These are phyloP conservation scores for Diaporthe vaccinii DNA, from an alignment of 2,329 filamentous ascomycete genomes.

Conservation along the genomic window DNA sequence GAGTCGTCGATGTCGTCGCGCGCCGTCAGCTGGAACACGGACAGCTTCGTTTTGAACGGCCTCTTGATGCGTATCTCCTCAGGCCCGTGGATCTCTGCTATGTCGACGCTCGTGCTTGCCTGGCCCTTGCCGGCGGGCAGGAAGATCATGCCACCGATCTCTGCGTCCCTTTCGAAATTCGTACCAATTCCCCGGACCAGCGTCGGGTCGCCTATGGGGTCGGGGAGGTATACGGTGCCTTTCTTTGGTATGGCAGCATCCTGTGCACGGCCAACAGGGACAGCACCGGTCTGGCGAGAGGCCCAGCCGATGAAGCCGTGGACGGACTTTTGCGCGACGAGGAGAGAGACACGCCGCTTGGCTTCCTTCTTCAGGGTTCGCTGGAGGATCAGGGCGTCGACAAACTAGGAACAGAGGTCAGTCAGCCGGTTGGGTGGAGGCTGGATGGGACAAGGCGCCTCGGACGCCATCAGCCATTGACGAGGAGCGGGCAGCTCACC, in stretches of 20 bases:
- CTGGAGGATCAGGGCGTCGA: conserved; percentile 94
- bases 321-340: conserved; percentile 97
- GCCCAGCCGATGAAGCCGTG: conserved; percentile 91
- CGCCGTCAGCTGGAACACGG: conserved; percentile 86
- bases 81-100: conserved; percentile 82
- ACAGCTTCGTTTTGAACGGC: conserved; percentile 82
- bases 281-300: conserved; percentile 86
- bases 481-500: conserved; percentile 60
- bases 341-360: conserved; percentile 88
- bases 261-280: conserved; percentile 93
- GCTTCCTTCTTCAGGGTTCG: conserved; percentile 89
- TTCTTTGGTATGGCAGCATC: conserved; percentile 85
- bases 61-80: conserved; percentile 90
- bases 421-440: neutral
- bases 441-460: conserved; percentile 25
- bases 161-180: conserved; percentile 82
- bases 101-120: conserved; percentile 84
- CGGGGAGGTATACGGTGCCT: conserved; percentile 89
- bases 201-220: conserved; percentile 86
- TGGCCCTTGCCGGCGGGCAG: conserved; percentile 85
- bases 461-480: conserved; percentile 8
- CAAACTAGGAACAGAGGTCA: conserved; percentile 72
- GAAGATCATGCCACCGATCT: conserved; percentile 86
- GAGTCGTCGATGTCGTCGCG: conserved; percentile 78
- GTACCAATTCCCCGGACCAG: conserved; percentile 84